Evolutionary conservation across 73 alveolate genomes (phyloP).

Genomic region (Tetrahymena malaccensis): DNA sequence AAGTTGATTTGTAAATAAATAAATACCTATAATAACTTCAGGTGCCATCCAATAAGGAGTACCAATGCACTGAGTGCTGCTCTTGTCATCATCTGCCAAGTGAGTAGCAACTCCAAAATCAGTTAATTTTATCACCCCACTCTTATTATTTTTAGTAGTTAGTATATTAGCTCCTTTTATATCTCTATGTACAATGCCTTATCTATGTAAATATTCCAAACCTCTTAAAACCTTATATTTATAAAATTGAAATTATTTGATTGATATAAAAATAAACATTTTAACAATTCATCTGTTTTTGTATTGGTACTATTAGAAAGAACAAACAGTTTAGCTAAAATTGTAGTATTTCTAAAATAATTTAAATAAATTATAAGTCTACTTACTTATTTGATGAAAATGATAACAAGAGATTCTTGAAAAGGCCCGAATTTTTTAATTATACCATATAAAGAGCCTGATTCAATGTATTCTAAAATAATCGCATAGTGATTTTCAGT

Average conservation of each 20-base stretch:
- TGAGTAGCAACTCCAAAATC: constrained; percentile 97
- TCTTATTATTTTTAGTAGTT: constrained; percentile 72
- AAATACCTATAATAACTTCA: constrained; percentile 67
- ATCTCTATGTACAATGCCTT: constrained; percentile 95
- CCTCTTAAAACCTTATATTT: constrained; percentile 59
- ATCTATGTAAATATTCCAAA: constrained; percentile 82
- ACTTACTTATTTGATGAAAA: constrained; percentile 84
- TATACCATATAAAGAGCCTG: constrained; percentile 82
- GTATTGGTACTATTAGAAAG: no score
- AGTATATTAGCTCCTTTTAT: constrained; percentile 96
- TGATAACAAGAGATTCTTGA: constrained; percentile 86
- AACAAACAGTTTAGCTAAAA: no score
- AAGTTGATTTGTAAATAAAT: no score
- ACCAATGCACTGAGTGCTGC: constrained; percentile 78
- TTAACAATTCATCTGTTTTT: background rate
- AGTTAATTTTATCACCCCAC: constrained; percentile 86
- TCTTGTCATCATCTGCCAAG: constrained; percentile 73
- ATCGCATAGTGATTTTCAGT: constrained; percentile 83
- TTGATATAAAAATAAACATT: no score
- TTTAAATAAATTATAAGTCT: background rate
- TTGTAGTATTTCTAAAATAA: no score
- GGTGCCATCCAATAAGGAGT: constrained; percentile 99
- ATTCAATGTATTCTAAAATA: constrained; percentile 88
- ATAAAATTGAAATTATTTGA: background rate
- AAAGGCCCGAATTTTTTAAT: constrained; percentile 80